Evolutionary conservation across 495 filamentous ascomycete species (phyloP).

Genomic region (Aspergillus conjunctus): DNA sequence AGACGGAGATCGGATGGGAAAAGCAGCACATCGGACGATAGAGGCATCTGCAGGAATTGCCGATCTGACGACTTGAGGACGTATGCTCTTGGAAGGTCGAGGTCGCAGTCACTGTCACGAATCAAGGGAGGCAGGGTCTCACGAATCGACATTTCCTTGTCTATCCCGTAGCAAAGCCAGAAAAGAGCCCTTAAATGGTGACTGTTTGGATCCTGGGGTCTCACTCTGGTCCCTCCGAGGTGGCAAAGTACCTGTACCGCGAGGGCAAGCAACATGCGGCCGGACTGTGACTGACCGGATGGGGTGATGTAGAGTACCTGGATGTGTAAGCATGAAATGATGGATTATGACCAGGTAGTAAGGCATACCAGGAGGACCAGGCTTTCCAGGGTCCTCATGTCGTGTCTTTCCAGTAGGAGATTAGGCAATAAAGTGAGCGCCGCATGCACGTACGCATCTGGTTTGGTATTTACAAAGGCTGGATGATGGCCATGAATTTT

Average conservation of each 20-base stretch:
- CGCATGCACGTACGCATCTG: slow-evolving; percentile 31
- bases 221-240: slow-evolving; percentile 26
- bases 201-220: background rate
- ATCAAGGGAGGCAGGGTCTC: slow-evolving; percentile 31
- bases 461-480: slow-evolving; percentile 24
- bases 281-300: slow-evolving; percentile 27
- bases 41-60: slow-evolving; percentile 27
- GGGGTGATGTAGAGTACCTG: slow-evolving; percentile 30
- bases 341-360: background rate
- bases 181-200: slow-evolving; percentile 37
- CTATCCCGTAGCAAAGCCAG: slow-evolving; percentile 40
- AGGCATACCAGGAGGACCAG: slow-evolving; percentile 28
- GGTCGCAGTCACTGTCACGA: slow-evolving; percentile 35
- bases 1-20: slow-evolving; percentile 36
- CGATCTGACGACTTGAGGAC: slow-evolving; percentile 22
- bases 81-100: slow-evolving; percentile 33
- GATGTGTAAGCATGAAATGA: background rate
- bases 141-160: slow-evolving; percentile 38
- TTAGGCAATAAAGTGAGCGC: slow-evolving; percentile 26
- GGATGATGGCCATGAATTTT: slow-evolving; percentile 30
- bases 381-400: slow-evolving; percentile 30
- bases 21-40: slow-evolving; percentile 29
- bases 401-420: slow-evolving; percentile 27
- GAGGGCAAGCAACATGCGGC: slow-evolving; percentile 26
- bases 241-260: slow-evolving; percentile 28